Base-by-base conservation (phyloP, 2,329 filamentous ascomycete genomes). In the Tolypocladium paradoxum region DNA sequence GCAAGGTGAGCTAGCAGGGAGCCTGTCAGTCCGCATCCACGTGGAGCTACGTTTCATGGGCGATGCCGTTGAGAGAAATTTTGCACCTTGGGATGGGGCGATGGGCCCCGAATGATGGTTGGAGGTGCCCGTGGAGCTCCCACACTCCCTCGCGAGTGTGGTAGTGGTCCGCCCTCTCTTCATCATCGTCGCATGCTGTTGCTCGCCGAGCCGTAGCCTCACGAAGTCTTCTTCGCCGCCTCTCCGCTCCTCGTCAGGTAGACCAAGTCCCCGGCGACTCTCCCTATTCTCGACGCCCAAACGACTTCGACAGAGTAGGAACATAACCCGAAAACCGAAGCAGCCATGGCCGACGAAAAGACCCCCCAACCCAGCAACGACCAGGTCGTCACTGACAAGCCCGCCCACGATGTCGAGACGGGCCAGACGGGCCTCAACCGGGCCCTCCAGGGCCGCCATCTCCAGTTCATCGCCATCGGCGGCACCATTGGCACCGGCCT, bases 401-500 rank as follows among this genome's bases (percentile, higher is more conserved):
- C 48, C 36, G 35, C 24, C 48, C 14, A 43, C 2, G 71, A 73
- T 57, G 57, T 72, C 58, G 70, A 72, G 63, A 59, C 64, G 2
- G 70, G 67, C 51, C 56, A 61, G 37, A 50, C 57, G 3, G 66
- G 68, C 38, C 65, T 73, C 36, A 68, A 72, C 53, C 64, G 71
- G 7, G 61, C 65, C 54, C 65, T 74, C 40, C 56, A 60, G 49
- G 62, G 67, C 40, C 69, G 71, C 38, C 75, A 77, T 54, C 64
- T 77, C 48, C 73, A 76, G 58, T 77, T 77, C 65, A 75, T 77
- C 53, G 74, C 74, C 56, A 74, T 77, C 27, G 75, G 74, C 34
- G 83, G 82, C 51, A 87, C 84, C 16, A 83, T 89, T 60, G 85
- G 85, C 52, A 89, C 85, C 2, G 85, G 85, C 57, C 75, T 89